Base-by-base conservation (phyloP, 2,329 filamentous ascomycete genomes). In the Ascochyta rabiei region DNA sequence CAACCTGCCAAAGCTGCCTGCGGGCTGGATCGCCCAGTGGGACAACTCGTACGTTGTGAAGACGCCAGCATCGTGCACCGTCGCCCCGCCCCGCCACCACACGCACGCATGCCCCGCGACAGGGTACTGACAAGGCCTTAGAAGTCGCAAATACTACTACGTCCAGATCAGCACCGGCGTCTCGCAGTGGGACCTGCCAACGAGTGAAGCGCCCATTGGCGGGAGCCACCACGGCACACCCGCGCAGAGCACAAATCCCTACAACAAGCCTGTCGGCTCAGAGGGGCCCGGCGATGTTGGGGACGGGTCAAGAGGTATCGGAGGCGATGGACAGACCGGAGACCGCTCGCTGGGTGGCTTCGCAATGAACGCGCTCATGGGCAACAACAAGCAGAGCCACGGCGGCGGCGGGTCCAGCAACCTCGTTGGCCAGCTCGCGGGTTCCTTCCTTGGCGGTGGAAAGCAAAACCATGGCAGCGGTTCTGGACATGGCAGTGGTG, bases 101-200 rank as follows among this genome's bases (percentile, higher is more conserved):
- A 16, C 44, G 50, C 57, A 35, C 28, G 16, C n/a, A 7, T 46
- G 48, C 63, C 57, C 60, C 59, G 54, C 66, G 53, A 62, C 55
- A 59, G 47, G 21, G 48, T 40, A 38, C 68, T 72, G 60, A 72
- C 68, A 42, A 12, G 18, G 23, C 18, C 21, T 31, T 55, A 76
- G 72, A 43, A 75, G 72, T 21, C 68, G 69, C 51, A 75, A 75
- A 65, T 76, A 76, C 60, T 76, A 76, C 64, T 76, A 85, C 71
- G 88, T 90, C 45, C 87, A 90, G 74, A 83, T 90, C 49, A 86
- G 86, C 48, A 90, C 87, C 7, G 88, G 88, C 42, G 80, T 84
- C 33, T 89, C 87, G 59, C 87, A 90, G 75, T 90, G 88, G 88
- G 87, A 90, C n/a, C 81, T 83, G 28, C 88, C 88, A 28, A 89